Base-by-base conservation (phyloP, 768 basidiomycete species). In the Boletus subcaerulescens region DNA sequence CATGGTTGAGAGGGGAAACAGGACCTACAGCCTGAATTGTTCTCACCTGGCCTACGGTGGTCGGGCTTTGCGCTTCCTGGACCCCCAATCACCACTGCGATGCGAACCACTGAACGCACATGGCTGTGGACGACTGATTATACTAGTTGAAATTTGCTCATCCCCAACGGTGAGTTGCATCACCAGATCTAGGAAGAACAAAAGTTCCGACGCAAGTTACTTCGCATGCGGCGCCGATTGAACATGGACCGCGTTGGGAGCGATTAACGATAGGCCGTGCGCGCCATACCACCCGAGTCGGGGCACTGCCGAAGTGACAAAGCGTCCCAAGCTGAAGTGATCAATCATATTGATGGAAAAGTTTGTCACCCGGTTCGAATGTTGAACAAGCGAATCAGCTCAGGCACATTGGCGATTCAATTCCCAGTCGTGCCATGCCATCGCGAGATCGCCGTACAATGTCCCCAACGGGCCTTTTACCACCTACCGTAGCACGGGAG, bases 161-260 rank as follows among this genome's bases (percentile, higher is more conserved):
- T 9, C 29, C 29, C 29, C 29, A 46, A 49, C 35, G 20, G 17
- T 44, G 39, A 50, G 32, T 60, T 41, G 47, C 42, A 33, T 51
- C 39, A n/a, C 15, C 40, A 52, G 50, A 44, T 52, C 50, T 33
- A 26, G 45, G 35, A 50, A 41, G 32, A 8, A 39, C 15, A 11
- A 17, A 44, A 50, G 20, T 7, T 46, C 44, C 54, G 46, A 41
- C 38, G 29, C 9, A 9, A 29, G 29, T 29, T 42, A 50, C 47
- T 24, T 40, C 35, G 55, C 45, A 15, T 59, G 45, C 40, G 24
- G 32, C 50, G 55, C 43, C 60, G 40, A 60, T 52, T 48, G 43
- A 42, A 50, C 39, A 63, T 45, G 44, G 32, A 17, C 12, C 14
- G 17, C 38, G 36, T 47, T 52, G 46, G 22, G 5, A 36, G 41